Evolutionary conservation across 176 grass and related monocot genomes (phyloP).

Genomic region (Oryza officinalis): DNA sequence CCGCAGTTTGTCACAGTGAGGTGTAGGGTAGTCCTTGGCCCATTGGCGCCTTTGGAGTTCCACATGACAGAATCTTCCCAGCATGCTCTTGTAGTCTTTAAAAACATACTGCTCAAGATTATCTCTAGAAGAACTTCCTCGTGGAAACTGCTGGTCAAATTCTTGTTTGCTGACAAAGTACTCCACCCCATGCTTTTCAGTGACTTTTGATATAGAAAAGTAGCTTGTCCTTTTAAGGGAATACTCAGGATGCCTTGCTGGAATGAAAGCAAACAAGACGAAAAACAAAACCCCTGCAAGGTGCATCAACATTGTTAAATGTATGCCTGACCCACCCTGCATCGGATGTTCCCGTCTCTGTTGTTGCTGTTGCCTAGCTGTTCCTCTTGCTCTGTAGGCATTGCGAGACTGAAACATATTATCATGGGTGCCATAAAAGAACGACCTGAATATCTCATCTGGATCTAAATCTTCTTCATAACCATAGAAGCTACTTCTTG

Average conservation of each 20-base stretch:
- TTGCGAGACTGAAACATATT: constrained; percentile 45
- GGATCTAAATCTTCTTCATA: constrained; percentile 72
- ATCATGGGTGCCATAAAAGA: constrained; percentile 74
- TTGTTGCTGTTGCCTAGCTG: constrained; percentile 42
- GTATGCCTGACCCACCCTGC: constrained; percentile 35
- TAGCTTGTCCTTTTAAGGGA: constrained; percentile 63
- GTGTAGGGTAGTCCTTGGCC: constrained; percentile 63
- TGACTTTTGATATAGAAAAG: constrained; percentile 65
- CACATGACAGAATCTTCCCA: constrained; percentile 59
- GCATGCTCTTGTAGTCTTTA: constrained; percentile 65
- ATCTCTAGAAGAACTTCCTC: constrained; percentile 58
- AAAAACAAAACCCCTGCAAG: constrained; percentile 58
- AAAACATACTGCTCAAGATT: constrained; percentile 72
- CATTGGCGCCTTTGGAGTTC: constrained; percentile 68
- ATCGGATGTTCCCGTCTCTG: constrained; percentile 49
- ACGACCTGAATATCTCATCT: constrained; percentile 85
- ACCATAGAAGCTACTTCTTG: constrained; percentile 59
- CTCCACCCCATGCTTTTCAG: constrained; percentile 67
- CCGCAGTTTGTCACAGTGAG: constrained; percentile 74
- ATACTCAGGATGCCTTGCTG: constrained; percentile 59
- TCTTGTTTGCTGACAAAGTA: constrained; percentile 77
- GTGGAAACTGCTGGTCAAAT: constrained; percentile 78
- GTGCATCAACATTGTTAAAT: constrained; percentile 55
- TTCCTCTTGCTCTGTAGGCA: constrained; percentile 53
- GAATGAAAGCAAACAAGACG: constrained; percentile 56